phyloP scores from a whole-genome alignment of 225 moss, liverwort and hornwort genomes.

The Polytrichum commune region DNA sequence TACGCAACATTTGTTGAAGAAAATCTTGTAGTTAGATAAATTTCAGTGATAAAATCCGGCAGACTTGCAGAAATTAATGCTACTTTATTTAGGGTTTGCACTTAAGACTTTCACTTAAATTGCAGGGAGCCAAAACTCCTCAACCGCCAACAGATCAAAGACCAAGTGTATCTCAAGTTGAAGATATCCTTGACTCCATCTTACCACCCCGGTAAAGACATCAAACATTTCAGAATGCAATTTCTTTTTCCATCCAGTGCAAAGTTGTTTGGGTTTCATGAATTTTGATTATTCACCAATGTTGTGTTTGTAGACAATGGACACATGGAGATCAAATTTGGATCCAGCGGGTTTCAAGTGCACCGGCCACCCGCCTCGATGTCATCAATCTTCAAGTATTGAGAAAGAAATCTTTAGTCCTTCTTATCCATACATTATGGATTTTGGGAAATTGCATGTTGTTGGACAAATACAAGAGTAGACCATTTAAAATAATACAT shows the following conservation, averaged over 20 bases:
- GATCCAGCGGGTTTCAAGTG: slow-evolving; percentile 86
- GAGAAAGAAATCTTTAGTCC: neutral
- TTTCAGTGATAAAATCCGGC: neutral
- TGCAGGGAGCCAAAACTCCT: slow-evolving; percentile 25
- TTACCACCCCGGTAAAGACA: slow-evolving; percentile 69
- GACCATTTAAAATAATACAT: too few relatives aligned
- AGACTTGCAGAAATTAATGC: too few relatives aligned
- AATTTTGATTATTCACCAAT: neutral
- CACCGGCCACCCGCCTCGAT: slow-evolving; percentile 89
- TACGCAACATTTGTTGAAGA: neutral
- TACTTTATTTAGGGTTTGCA: neutral
- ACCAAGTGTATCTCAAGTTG: slow-evolving; percentile 65
- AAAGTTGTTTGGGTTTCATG: neutral
- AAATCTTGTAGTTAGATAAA: neutral
- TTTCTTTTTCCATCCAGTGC: neutral
- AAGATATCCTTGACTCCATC: slow-evolving; percentile 87
- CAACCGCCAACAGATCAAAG: slow-evolving; percentile 41
- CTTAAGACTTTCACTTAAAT: neutral
- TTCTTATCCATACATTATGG: too few relatives aligned
- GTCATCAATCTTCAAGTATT: slow-evolving; percentile 81
- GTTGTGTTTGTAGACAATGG: slow-evolving; percentile 59
- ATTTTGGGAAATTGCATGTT: too few relatives aligned
- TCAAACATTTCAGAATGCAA: neutral
- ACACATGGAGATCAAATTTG: slow-evolving; percentile 63
- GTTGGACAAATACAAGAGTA: too few relatives aligned